A percentile compares a stretch with the other conserved stretches of the same genome.
Conservation (phyloP, 352 stramenopile genomes). For the Blastocystis sp. region DNA sequence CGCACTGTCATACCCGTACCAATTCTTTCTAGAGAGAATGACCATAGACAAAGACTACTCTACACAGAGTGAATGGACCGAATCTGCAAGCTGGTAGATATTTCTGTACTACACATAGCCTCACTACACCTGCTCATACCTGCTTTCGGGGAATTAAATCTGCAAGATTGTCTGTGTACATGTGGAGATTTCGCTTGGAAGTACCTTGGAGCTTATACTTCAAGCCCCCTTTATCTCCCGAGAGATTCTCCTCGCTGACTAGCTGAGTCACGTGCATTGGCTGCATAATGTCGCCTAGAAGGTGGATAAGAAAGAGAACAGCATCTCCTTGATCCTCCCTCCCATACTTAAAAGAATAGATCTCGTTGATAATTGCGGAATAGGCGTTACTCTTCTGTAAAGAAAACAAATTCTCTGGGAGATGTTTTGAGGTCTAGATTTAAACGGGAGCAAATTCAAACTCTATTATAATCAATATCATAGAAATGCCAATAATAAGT, state of each 20-base stretch:
- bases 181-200: background rate
- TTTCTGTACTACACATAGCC: background rate
- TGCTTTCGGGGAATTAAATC: background rate
- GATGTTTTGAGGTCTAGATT: background rate
- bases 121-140: background rate
- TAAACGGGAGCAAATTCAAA: background rate
- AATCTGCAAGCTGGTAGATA: background rate
- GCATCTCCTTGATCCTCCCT: background rate
- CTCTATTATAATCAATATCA: conserved; percentile 47
- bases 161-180: background rate
- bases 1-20: background rate
- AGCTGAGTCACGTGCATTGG: conserved; percentile 17
- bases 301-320: conserved; percentile 19
- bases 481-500: conserved; percentile 43
- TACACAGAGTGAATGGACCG: background rate
- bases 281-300: conserved; percentile 39
- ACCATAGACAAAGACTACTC: background rate
- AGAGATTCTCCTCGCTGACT: background rate
- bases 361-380: background rate
- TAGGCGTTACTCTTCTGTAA: background rate
- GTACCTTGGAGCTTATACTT: background rate
- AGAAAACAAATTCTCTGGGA: background rate
- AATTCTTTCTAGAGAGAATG: background rate
- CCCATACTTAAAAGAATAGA: background rate
- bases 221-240: conserved; percentile 4